Conservation (phyloP, 257 asterid genomes). For the Primulina tabacum region DNA sequence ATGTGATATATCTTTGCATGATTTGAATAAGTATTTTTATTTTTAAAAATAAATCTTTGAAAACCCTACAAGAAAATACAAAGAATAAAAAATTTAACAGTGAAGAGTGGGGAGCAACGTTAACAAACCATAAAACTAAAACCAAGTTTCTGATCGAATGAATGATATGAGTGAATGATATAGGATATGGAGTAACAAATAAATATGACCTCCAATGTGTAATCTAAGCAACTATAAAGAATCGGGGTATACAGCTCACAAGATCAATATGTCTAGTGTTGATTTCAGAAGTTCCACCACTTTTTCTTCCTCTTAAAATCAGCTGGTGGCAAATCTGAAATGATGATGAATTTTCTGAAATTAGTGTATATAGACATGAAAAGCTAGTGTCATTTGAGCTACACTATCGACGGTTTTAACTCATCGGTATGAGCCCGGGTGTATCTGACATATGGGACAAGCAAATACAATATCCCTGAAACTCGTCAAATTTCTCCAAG, state of each 20-base stretch:
- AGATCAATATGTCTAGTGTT: conserved; percentile 36
- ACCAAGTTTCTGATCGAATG: neutral
- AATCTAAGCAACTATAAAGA: conserved; percentile 18
- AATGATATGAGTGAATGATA: neutral
- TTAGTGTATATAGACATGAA: conserved; percentile 4
- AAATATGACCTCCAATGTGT: conserved; percentile 15
- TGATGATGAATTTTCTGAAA: neutral
- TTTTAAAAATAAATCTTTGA: too few species aligned
- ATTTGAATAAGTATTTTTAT: too few species aligned
- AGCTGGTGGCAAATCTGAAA: conserved; percentile 58
- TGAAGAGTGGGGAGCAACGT: neutral
- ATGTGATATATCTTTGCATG: too few species aligned
- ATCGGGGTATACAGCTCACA: conserved; percentile 2
- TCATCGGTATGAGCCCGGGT: neutral
- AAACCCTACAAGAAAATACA: neutral
- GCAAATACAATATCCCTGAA: neutral
- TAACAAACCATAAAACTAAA: neutral
- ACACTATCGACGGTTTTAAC: neutral
- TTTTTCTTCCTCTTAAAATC: conserved; percentile 79
- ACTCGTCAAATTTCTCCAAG: neutral
- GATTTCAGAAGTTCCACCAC: conserved; percentile 88
- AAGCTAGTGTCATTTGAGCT: neutral
- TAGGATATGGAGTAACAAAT: conserved; percentile 2
- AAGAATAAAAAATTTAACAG: neutral
- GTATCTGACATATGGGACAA: neutral